Conservation (phyloP, 495 filamentous ascomycete genomes). For the Cercophora samala region DNA sequence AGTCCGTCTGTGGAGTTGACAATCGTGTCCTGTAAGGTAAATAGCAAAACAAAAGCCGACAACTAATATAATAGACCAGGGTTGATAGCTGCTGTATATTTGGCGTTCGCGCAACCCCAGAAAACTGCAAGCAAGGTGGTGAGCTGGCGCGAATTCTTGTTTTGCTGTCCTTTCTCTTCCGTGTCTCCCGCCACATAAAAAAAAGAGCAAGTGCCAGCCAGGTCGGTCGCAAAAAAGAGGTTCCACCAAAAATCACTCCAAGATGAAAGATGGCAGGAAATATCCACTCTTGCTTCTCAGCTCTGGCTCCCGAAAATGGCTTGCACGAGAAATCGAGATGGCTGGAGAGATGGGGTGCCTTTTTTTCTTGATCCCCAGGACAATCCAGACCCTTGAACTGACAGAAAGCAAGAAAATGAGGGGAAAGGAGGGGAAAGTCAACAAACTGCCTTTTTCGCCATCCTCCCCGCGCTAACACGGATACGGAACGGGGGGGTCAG, state of each 20-base stretch:
- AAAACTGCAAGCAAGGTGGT: neutral
- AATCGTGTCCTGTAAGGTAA: constrained; percentile 1
- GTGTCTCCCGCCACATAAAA: neutral
- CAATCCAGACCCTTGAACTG: neutral
- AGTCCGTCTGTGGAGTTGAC: neutral
- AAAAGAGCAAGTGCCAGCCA: neutral
- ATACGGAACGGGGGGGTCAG: neutral
- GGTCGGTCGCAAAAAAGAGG: neutral
- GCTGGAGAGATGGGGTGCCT: neutral
- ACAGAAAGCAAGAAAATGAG: constrained; percentile 2
- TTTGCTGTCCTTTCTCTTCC: neutral
- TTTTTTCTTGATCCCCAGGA: neutral
- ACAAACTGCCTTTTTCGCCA: constrained; percentile 13
- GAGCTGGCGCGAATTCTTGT: neutral
- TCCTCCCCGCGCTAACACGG: neutral
- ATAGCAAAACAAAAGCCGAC: neutral
- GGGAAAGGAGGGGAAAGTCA: neutral
- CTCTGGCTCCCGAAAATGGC: neutral
- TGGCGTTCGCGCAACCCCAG: neutral
- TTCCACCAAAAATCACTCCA: neutral
- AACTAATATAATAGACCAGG: neutral
- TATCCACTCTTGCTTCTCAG: neutral
- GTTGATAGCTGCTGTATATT: neutral
- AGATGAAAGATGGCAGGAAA: neutral
- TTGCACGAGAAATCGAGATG: neutral